Evolutionary conservation across 129 eudicot genomes (phyloP).

Genomic region (Silybum marianum): DNA sequence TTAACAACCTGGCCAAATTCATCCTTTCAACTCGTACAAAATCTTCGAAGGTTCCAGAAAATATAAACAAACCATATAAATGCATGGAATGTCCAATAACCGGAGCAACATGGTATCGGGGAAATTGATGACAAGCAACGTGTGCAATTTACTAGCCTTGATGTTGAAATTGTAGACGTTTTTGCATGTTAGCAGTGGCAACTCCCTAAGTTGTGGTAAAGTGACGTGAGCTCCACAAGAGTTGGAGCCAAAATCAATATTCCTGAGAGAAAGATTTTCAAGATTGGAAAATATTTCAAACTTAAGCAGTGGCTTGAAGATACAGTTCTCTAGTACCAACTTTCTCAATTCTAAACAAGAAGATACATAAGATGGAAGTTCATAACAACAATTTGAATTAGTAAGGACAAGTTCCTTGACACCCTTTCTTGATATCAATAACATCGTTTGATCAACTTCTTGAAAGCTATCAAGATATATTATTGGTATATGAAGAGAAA

Average conservation of each 20-base stretch:
- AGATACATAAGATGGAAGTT: constrained; percentile 1
- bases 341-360: constrained; percentile 9
- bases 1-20: background rate
- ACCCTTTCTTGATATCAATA: background rate
- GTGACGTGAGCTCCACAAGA: background rate
- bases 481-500: background rate
- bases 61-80: background rate
- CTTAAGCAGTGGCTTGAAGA: constrained; percentile 14
- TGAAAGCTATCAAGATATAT: background rate
- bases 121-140: too few species aligned
- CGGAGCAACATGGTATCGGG: too few species aligned
- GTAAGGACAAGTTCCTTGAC: background rate
- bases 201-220: constrained; percentile 13
- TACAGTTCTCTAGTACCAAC: background rate
- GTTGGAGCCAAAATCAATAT: constrained; percentile 15
- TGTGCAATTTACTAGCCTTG: too few species aligned
- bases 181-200: background rate
- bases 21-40: background rate
- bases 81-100: background rate
- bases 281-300: constrained; percentile 19
- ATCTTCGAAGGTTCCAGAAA: background rate
- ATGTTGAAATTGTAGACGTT: too few species aligned
- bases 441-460: background rate
- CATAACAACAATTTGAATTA: background rate
- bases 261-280: background rate